phyloP scores from a whole-genome alignment of 768 basidiomycete species.

The Trichaptum fuscoviolaceum region DNA sequence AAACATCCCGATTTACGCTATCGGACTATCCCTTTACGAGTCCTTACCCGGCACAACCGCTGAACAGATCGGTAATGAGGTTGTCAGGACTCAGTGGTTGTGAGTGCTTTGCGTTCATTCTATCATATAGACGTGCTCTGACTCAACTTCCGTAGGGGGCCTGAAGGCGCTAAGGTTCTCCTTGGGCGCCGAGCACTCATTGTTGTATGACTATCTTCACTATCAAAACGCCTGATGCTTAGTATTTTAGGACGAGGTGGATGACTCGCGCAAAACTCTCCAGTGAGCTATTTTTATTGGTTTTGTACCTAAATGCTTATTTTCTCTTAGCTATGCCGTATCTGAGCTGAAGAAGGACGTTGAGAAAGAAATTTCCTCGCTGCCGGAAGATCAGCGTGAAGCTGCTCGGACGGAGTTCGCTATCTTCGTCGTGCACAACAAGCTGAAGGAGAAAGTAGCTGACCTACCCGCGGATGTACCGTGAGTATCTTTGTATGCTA shows the following conservation, averaged over 20 bases:
- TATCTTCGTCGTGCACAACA: constrained; percentile 94
- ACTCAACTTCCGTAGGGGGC: constrained; percentile 38
- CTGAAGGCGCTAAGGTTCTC: constrained; percentile 60
- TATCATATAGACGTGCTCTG: constrained; percentile 6
- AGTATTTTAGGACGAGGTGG: constrained; percentile 68
- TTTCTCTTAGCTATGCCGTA: constrained; percentile 68
- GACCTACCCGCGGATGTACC: constrained; percentile 59
- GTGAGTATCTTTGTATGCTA: constrained; percentile 35
- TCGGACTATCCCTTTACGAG: constrained; percentile 94
- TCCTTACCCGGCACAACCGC: constrained; percentile 69
- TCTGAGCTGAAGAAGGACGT: constrained; percentile 88
- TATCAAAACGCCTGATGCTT: constrained; percentile 2
- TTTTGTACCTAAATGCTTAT: constrained; percentile 2
- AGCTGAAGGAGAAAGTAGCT: constrained; percentile 81
- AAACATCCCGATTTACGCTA: constrained; percentile 91
- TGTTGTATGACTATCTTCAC: constrained; percentile 48
- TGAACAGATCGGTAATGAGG: constrained; percentile 75
- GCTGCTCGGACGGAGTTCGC: constrained; percentile 76
- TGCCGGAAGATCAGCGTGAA: constrained; percentile 72
- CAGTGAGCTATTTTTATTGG: constrained; percentile 45
- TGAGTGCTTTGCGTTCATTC: constrained; percentile 31
- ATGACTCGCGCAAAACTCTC: constrained; percentile 85
- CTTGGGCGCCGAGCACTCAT: constrained; percentile 80
- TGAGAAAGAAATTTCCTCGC: constrained; percentile 55
- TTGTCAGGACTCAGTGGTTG: constrained; percentile 97